phyloP scores from a whole-genome alignment of 2,329 filamentous ascomycete species.

The Phyllosticta citrichinensis region DNA sequence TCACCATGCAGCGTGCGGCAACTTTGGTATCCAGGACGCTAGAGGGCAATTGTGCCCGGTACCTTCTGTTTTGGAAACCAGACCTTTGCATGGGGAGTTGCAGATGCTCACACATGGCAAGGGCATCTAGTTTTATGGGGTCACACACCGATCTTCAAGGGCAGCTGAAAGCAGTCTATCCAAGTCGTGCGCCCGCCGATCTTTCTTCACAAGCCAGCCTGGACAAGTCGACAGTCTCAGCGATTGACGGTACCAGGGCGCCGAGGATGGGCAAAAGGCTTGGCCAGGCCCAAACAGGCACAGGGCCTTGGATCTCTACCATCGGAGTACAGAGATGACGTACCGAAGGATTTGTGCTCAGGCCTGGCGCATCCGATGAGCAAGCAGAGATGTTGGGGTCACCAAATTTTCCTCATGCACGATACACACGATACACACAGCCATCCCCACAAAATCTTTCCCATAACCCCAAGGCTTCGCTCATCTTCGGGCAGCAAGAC shows the following conservation, averaged over 20 bases:
- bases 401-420: neutral
- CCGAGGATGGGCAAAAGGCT: neutral
- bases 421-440: neutral
- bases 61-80: neutral
- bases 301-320: neutral
- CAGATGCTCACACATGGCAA: neutral
- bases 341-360: neutral
- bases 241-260: neutral
- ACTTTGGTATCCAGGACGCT: neutral
- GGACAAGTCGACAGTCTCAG: neutral
- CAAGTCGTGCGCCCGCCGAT: neutral
- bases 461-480: neutral
- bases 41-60: neutral
- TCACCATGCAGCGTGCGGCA: neutral
- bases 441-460: neutral
- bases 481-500: neutral
- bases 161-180: neutral
- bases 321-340: neutral
- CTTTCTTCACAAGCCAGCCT: neutral
- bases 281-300: neutral
- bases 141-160: neutral
- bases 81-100: neutral
- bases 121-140: neutral
- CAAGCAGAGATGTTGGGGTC: neutral
- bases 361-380: neutral